Percentiles rank a stretch among this genome's conserved stretches.
Conservation (phyloP, 495 filamentous ascomycete genomes). For the Xylaria telfairii region DNA sequence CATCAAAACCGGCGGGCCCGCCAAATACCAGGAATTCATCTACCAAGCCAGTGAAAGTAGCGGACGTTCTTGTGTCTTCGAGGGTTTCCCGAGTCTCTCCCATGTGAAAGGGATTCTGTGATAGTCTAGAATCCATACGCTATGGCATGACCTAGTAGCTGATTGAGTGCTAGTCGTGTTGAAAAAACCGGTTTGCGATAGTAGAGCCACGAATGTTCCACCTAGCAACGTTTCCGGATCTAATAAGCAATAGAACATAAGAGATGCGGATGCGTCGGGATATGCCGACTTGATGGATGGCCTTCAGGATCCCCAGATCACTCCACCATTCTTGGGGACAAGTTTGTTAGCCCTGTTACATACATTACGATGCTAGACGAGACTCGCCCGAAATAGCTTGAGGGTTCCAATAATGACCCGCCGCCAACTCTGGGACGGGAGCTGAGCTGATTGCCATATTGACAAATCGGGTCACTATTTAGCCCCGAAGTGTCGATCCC, state of each 20-base stretch:
- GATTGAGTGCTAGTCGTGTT: not conserved
- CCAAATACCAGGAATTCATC: conserved; percentile 13
- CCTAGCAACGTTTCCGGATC: not conserved
- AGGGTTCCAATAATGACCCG: not conserved
- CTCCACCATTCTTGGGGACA: conserved; percentile 4
- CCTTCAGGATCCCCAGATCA: not conserved
- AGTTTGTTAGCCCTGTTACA: not conserved
- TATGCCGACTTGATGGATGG: conserved; percentile 4
- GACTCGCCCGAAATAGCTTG: not conserved
- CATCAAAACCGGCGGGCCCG: not conserved
- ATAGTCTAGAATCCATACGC: conserved; percentile 10
- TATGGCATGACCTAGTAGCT: not conserved
- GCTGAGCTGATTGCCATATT: conserved; percentile 5
- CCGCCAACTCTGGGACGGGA: conserved; percentile 2
- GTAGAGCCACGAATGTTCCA: not conserved
- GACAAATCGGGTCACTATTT: conserved; percentile 16
- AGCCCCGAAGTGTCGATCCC: conserved; percentile 16
- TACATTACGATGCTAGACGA: conserved; percentile 3
- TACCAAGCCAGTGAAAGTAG: conserved; percentile 12
- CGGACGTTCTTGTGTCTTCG: not conserved
- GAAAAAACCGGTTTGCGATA: conserved; percentile 13
- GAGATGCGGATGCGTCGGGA: not conserved
- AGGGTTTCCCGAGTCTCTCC: not conserved
- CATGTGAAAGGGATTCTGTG: conserved; percentile 5
- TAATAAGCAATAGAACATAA: not conserved